Base-by-base conservation (phyloP, 192 early-diverging fungal genomes). In the Backusella westeae region DNA sequence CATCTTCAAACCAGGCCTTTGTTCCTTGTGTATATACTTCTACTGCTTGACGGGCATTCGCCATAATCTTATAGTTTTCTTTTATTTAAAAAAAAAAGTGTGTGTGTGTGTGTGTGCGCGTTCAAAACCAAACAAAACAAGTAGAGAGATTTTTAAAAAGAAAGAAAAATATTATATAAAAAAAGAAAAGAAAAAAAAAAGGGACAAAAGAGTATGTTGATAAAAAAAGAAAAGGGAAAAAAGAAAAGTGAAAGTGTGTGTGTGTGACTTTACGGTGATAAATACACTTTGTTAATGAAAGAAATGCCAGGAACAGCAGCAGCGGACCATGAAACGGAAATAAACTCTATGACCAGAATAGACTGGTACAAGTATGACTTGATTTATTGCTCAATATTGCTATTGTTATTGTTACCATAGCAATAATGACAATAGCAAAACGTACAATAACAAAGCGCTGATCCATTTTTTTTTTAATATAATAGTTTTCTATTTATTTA, bases 1-100 rank as follows among this genome's bases (percentile, higher is more conserved):
- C 90, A 76, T 98, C 94, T 70, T 89, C 87, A 79, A 97, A 95
- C 96, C 96, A 98, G 44, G 95, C 96, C 74, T 86, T 85, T 73
- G 91, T 91, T 39, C 92, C 93, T 72, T 90, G 89, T 68, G 87
- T 85, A 81, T 89, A 94, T 72, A 90, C 88, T 56, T 92, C 91
- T 49, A 94, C 81, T 38, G 84, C 75, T 53, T 83, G 81, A 70
- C 59, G 69, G 23, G 77, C 15, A 21, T 72, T 44, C 19, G 67
- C 41, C 70, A 71, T 71, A 29, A 23, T 70, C 8, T 69, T 14
- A 4, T 69, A 41, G 21, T 19, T 2, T 21, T 36, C 6, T 69
- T 69, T 63, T 63, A 63, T 29, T 29, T 29, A 8, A 14, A 29
- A 63, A 63, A 29, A 32, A 32, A 1, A 32, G 32, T 29, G 29